A percentile compares a stretch with the other conserved stretches of the same genome.
Evolutionary conservation across 2,329 filamentous ascomycete genomes (phyloP).

Genomic region (Trichophyton simii): DNA sequence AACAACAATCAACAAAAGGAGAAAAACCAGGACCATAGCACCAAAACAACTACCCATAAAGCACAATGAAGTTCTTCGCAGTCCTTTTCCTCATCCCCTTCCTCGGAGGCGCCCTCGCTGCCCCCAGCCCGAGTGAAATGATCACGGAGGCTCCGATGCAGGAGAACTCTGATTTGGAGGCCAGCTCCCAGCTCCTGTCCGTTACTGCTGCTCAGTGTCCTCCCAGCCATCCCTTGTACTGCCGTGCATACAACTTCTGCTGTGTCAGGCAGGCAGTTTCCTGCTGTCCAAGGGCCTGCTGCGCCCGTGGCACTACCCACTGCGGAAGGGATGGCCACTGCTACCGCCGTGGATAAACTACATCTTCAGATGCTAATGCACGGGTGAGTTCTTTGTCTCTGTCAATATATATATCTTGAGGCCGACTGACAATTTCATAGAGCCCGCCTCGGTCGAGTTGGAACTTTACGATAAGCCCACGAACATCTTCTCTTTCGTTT

Average conservation of each 20-base stretch:
- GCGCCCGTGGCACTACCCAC: neutral
- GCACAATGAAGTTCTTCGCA: conserved; percentile 1
- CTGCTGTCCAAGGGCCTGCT: conserved; percentile 4
- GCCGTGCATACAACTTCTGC: neutral
- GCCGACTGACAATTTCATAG: neutral
- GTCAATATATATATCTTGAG: neutral
- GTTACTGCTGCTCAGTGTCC: neutral
- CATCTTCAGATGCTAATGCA: neutral
- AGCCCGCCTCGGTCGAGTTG: neutral
- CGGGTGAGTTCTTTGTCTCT: neutral
- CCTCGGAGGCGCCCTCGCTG: neutral
- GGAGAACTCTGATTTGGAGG: neutral
- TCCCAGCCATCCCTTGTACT: neutral
- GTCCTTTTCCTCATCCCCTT: neutral
- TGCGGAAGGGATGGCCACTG: conserved; percentile 3
- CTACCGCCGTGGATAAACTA: neutral
- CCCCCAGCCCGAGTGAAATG: neutral
- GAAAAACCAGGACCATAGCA: neutral
- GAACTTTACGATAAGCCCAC: neutral
- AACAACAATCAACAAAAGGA: neutral
- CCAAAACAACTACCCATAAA: neutral
- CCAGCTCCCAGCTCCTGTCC: neutral
- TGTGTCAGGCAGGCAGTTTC: neutral
- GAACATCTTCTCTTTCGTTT: neutral
- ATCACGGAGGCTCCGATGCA: neutral